These are phyloP conservation scores for Vanderwaltozyma polyspora DNA, from an alignment of 805 yeast genomes.

Conservation along the genomic window DNA sequence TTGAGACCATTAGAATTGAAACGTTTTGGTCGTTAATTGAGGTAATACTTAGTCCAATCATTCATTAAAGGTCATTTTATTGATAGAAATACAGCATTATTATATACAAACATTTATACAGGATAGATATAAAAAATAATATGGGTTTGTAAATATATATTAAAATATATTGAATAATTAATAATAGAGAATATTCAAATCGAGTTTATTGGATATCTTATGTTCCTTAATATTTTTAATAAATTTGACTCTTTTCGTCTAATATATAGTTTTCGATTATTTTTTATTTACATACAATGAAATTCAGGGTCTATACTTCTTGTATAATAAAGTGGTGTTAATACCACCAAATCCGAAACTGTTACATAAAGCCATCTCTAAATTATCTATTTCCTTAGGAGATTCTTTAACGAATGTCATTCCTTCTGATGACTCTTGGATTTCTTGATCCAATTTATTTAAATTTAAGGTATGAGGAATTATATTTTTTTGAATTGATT, in stretches of 20 bases:
- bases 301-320: slow-evolving; percentile 16
- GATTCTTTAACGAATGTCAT: slow-evolving; percentile 48
- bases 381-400: slow-evolving; percentile 29
- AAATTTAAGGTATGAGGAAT: slow-evolving; percentile 81
- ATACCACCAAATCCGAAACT: slow-evolving; percentile 98
- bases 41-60: not conserved
- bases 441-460: slow-evolving; percentile 30
- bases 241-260: too few relatives aligned
- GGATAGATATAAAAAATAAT: too few relatives aligned
- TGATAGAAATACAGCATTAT: too few relatives aligned
- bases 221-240: too few relatives aligned
- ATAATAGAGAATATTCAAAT: too few relatives aligned
- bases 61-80: not conserved
- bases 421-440: slow-evolving; percentile 6
- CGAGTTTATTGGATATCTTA: too few relatives aligned
- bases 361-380: slow-evolving; percentile 62
- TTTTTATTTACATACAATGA: too few relatives aligned
- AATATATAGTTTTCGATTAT: too few relatives aligned
- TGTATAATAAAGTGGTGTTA: slow-evolving; percentile 61
- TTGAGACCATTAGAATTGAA: slow-evolving; percentile 58
- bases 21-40: slow-evolving; percentile 34
- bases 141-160: too few relatives aligned
- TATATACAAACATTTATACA: too few relatives aligned
- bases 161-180: too few relatives aligned
- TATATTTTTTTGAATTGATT: slow-evolving; percentile 44